These are phyloP conservation scores for Hordeum pubiflorum DNA, from an alignment of 202 grass and related monocot genomes.

Conservation along the genomic window DNA sequence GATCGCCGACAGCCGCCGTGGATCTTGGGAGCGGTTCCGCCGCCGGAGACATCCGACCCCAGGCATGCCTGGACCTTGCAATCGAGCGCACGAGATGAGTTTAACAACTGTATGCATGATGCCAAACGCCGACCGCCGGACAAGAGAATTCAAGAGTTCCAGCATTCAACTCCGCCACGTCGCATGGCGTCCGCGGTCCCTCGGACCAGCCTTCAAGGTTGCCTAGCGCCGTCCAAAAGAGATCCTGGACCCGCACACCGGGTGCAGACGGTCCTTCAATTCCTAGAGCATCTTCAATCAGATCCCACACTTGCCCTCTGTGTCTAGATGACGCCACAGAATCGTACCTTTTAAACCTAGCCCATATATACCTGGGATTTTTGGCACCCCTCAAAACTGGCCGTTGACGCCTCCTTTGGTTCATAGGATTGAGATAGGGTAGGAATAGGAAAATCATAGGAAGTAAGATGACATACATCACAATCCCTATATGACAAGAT, in stretches of 20 bases:
- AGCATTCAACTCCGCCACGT: not conserved
- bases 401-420: no score
- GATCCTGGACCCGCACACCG: not conserved
- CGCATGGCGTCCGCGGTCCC: not conserved
- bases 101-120: not conserved
- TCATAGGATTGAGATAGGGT: no score
- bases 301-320: no score
- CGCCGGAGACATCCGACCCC: not conserved
- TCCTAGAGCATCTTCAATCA: not conserved
- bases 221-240: not conserved
- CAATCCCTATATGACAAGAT: no score
- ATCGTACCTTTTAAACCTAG: no score
- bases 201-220: not conserved
- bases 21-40: not conserved
- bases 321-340: no score
- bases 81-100: not conserved
- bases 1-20: not conserved
- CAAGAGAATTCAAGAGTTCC: not conserved
- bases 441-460: no score
- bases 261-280: not conserved
- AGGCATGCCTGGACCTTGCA: not conserved
- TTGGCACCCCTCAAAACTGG: no score
- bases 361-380: no score
- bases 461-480: no score
- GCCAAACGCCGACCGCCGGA: not conserved